phyloP scores from a whole-genome alignment of 2,329 filamentous ascomycete species.

The Cladobotryum mycophilum region DNA sequence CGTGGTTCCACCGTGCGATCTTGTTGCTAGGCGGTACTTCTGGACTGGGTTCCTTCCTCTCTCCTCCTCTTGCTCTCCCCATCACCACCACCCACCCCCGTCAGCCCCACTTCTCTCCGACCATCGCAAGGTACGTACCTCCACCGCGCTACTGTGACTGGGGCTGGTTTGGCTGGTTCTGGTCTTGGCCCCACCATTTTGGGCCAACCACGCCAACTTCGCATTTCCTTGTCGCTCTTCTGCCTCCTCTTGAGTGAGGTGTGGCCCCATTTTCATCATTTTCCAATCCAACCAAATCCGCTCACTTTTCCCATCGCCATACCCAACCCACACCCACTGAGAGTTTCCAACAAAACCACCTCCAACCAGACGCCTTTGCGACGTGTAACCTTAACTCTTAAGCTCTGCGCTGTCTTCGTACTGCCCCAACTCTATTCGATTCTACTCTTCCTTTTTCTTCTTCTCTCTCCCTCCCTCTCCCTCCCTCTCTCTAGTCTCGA shows the following conservation, averaged over 20 bases:
- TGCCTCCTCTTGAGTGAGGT: background rate
- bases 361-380: too few relatives aligned
- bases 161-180: background rate
- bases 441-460: too few relatives aligned
- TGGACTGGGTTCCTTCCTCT: background rate
- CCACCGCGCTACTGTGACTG: too few relatives aligned
- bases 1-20: background rate
- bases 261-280: conserved; percentile 1
- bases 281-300: background rate
- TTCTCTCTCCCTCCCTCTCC: background rate
- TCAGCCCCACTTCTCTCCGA: background rate
- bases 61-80: too few relatives aligned
- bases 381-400: too few relatives aligned
- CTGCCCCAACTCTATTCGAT: too few relatives aligned
- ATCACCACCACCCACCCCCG: background rate
- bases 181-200: background rate
- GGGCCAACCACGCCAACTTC: background rate
- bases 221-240: background rate
- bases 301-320: background rate
- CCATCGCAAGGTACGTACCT: background rate
- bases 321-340: background rate
- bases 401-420: too few relatives aligned
- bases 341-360: background rate
- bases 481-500: background rate
- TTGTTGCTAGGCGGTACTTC: background rate